Evolutionary conservation across 176 grass and related monocot species (phyloP).

Genomic region (Bolboschoenus planiculmis): DNA sequence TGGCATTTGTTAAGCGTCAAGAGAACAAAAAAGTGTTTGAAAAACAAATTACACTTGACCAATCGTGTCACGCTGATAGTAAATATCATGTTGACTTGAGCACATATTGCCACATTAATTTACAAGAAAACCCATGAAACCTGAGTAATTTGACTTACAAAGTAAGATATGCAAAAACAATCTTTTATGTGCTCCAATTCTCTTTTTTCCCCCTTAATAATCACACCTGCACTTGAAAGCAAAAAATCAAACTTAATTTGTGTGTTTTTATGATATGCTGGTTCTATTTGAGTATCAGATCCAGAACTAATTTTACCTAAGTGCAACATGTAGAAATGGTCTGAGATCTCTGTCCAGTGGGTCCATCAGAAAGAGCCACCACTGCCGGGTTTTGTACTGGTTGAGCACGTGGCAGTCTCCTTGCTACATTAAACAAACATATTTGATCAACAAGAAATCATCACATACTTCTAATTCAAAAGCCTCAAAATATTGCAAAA

Average conservation of each 20-base stretch:
- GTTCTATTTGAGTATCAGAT: not conserved
- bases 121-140: not conserved
- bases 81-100: not conserved
- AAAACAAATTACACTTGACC: not conserved
- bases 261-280: not conserved
- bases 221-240: not conserved
- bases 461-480: not conserved
- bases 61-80: not conserved
- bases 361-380: constrained; percentile 16
- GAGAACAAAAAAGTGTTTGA: not conserved
- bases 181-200: not conserved
- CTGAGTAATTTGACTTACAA: not conserved
- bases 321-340: constrained; percentile 11
- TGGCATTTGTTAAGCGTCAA: not conserved
- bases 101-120: constrained; percentile 5
- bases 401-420: constrained; percentile 18
- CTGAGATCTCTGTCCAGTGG: not conserved
- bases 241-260: not conserved
- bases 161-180: not conserved
- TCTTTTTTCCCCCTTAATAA: not conserved
- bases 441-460: not conserved
- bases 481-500: not conserved
- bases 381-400: constrained; percentile 15
- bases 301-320: constrained; percentile 12
- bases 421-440: not conserved